A percentile compares a stretch with the other conserved stretches of the same genome.
These are phyloP conservation scores for Candida chauliodis DNA, from an alignment of 805 yeast genomes.

Conservation along the genomic window DNA sequence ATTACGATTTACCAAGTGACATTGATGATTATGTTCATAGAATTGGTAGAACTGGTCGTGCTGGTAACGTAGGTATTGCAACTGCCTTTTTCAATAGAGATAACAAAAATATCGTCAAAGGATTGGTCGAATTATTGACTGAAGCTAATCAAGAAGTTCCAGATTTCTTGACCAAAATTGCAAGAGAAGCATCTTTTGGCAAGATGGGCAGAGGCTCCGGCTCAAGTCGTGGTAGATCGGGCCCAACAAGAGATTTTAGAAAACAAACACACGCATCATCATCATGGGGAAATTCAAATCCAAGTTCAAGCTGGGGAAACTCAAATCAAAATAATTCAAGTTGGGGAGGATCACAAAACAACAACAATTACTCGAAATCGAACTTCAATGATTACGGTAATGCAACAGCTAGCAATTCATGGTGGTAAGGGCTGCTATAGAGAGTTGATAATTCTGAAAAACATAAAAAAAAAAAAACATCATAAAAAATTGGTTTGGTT, in stretches of 20 bases:
- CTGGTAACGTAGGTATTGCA: constrained; percentile 98
- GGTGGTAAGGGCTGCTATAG: too few species aligned
- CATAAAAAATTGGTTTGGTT: constrained; percentile 2
- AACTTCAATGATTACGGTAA: constrained; percentile 30
- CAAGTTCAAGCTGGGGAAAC: constrained; percentile 9
- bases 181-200: constrained; percentile 68
- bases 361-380: constrained; percentile 8
- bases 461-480: not conserved
- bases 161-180: constrained; percentile 71
- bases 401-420: constrained; percentile 33
- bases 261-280: constrained; percentile 27
- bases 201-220: constrained; percentile 33
- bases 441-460: too few species aligned
- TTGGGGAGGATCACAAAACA: constrained; percentile 15
- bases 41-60: constrained; percentile 99
- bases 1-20: constrained; percentile 94
- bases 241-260: constrained; percentile 50
- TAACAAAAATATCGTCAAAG: constrained; percentile 85
- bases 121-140: constrained; percentile 75
- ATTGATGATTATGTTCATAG: constrained; percentile 99
- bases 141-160: constrained; percentile 99
- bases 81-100: constrained; percentile 98
- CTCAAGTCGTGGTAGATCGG: constrained; percentile 48
- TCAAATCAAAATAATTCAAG: constrained; percentile 6
- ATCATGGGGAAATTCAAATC: constrained; percentile 12